A percentile compares a stretch with the other conserved stretches of the same genome.
These are phyloP conservation scores for Capillidium heterosporum DNA, from an alignment of 371 early-diverging fungal species.

Conservation along the genomic window DNA sequence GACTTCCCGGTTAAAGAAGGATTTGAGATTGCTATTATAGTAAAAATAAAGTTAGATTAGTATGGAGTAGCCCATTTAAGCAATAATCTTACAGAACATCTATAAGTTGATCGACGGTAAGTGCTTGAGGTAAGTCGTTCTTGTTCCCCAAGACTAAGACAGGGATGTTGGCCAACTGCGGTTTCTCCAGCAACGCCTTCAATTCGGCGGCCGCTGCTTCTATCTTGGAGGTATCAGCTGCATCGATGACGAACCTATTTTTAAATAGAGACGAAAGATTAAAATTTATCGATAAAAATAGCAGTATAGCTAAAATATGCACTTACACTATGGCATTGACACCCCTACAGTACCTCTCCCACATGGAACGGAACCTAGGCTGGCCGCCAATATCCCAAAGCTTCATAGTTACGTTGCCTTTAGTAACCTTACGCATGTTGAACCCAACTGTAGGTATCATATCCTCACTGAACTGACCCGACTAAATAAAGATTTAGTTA, in stretches of 20 bases:
- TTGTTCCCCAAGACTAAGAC: constrained; percentile 97
- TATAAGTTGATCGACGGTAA: constrained; percentile 80
- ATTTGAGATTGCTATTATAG: constrained; percentile 48
- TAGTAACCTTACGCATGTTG: constrained; percentile 92
- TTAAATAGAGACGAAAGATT: constrained; percentile 11
- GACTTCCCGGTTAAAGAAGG: constrained; percentile 89
- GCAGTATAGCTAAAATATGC: neutral
- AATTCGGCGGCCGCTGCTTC: constrained; percentile 84
- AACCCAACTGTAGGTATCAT: constrained; percentile 96
- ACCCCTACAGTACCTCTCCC: constrained; percentile 90
- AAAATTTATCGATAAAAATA: neutral
- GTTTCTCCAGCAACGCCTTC: constrained; percentile 74
- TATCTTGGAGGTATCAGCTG: constrained; percentile 83
- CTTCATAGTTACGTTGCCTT: constrained; percentile 91
- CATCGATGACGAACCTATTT: constrained; percentile 80
- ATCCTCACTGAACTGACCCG: constrained; percentile 89
- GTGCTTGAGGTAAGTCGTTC: constrained; percentile 86
- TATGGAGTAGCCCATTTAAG: neutral
- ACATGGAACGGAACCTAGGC: constrained; percentile 76
- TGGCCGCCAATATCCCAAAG: constrained; percentile 98
- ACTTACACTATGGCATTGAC: constrained; percentile 94
- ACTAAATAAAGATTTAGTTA: constrained; percentile 21
- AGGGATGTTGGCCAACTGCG: constrained; percentile 80
- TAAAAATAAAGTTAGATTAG: constrained; percentile 2
- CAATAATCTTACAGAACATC: constrained; percentile 51